Evolutionary conservation across 2,329 filamentous ascomycete species (phyloP), one percentile per base, ranked within the genome.

Genomic region (Pseudogymnoascus sp.): DNA sequence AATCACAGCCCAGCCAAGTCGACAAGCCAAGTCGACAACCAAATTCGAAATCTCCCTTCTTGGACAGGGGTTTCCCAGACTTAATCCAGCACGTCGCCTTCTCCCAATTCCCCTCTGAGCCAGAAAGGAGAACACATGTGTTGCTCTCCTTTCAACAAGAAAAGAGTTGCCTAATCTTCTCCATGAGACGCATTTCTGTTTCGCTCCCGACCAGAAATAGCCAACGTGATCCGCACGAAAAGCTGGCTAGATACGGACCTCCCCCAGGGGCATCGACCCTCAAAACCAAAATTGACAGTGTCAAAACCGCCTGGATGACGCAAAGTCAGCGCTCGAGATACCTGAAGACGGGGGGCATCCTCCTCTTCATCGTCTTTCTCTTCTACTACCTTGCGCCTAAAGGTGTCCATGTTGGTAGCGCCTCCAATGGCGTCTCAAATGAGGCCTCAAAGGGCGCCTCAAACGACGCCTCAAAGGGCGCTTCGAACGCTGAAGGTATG

Each of bases 161-260:
- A 54, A 41, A 39, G 33, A 16, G 47, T 54, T 33, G 47, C 28
- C 14, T 22, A 33, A 54, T 43, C 18, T 43, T 28, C 57, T 66
- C 68, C 74, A 87, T 87, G 85, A 81, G 84, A 79, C 84, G 83
- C 76, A 83, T 82, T 72, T 86, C 83, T 65, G 81, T 85, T 64
- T 86, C 84, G 70, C 73, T 86, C 73, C 82, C 84, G 72, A 85
- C 81, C 37, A 82, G 83, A 75, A 81, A 84, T 70, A 74, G 77
- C 70, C 78, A 76, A 69, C 76, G 78, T 80, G 85, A 87, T 70
- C 83, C 82, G 65, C 75, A 83, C 82, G 85, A 87, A 74, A 87
- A 87, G 71, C 79, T 81, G 69, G 82, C 78, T 70, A 81, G 85
- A 69, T 87, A 87, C 76, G 67, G 62, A 75, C 76, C 68, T 67